Base-by-base conservation (phyloP, 208 protist genomes). In the Crithidia fasciculata region DNA sequence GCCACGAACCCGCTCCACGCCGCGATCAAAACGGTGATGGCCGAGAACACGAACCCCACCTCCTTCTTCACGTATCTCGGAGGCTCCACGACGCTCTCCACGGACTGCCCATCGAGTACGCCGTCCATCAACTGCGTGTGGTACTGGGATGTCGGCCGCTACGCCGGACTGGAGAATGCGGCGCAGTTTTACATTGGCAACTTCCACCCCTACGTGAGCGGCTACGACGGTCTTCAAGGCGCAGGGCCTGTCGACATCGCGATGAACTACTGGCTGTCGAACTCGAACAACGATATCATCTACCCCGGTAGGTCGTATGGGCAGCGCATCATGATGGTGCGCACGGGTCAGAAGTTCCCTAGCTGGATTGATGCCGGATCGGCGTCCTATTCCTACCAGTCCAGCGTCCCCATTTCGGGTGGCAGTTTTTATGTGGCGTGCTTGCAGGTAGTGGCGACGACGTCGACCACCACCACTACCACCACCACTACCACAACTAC, bases 101-200 rank as follows among this genome's bases (percentile, higher is more conserved):
- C 28, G 2, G 69, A 57, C 59, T 84, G 74, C 74, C 66, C 74
- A 3, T 54, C 39, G 6, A 53, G 6, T 15, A 28, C 0, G n/a
- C 10, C 63, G 8, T 67, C 70, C 7, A 43, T 54, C 12, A 66
- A 77, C 28, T 84, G 69, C 19, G 43, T 76, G 8, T 84, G 74
- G 80, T 66, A 71, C 41, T 80, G 74, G 69, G 68, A 75, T 28
- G 54, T 62, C 1, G 66, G 69, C 39, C 15, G 44, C n/a, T 80
- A 74, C 69, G n/a, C 28, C 2, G 69, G 18, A 4, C 2, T 47
- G 15, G 54, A 52, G 37, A 76, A 69, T 44, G 44, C 39, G 1
- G 13, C 66, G 37, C 8, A 37, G 2, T 80, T 84, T 19, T 80
- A 74, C 50, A 44, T 47, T 4, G 80, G 74, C 15, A 80, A 80